Evolutionary conservation across 495 filamentous ascomycete species (phyloP).

Genomic region (Xylaria scruposa): DNA sequence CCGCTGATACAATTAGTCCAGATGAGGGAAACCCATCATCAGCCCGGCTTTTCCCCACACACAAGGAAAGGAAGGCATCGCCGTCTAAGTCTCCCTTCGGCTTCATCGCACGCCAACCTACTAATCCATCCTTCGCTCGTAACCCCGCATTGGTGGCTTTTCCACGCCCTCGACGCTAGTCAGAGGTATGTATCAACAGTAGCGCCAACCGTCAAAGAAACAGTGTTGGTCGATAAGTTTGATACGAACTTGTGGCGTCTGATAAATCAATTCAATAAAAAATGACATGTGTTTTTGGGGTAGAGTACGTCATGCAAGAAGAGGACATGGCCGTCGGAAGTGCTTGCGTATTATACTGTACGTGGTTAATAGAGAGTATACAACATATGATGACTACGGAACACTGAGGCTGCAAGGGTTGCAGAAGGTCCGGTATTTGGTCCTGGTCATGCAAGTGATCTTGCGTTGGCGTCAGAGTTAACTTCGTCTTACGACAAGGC

Average conservation of each 20-base stretch:
- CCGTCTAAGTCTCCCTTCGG: neutral
- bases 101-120: slow-evolving; percentile 9
- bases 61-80: slow-evolving; percentile 12
- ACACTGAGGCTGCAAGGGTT: slow-evolving; percentile 2
- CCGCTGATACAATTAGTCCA: slow-evolving; percentile 2
- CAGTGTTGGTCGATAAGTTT: slow-evolving; percentile 14
- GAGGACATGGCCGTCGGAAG: slow-evolving; percentile 7
- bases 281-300: slow-evolving; percentile 22
- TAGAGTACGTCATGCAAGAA: slow-evolving; percentile 19
- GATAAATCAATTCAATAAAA: slow-evolving; percentile 6
- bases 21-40: slow-evolving; percentile 18
- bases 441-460: slow-evolving; percentile 29
- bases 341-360: neutral
- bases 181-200: neutral
- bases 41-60: slow-evolving; percentile 18
- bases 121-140: slow-evolving; percentile 5
- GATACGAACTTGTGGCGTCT: slow-evolving; percentile 24
- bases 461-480: slow-evolving; percentile 28
- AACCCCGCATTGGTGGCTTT: slow-evolving; percentile 26
- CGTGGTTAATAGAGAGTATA: neutral
- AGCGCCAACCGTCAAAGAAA: slow-evolving; percentile 10
- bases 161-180: slow-evolving; percentile 14
- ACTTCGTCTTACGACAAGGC: slow-evolving; percentile 18
- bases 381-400: neutral
- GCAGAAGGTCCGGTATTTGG: slow-evolving; percentile 28